A percentile compares a stretch with the other conserved stretches of the same genome.
Conservation (phyloP, 2,329 filamentous ascomycete genomes). For the Trichophyton rubrum region DNA sequence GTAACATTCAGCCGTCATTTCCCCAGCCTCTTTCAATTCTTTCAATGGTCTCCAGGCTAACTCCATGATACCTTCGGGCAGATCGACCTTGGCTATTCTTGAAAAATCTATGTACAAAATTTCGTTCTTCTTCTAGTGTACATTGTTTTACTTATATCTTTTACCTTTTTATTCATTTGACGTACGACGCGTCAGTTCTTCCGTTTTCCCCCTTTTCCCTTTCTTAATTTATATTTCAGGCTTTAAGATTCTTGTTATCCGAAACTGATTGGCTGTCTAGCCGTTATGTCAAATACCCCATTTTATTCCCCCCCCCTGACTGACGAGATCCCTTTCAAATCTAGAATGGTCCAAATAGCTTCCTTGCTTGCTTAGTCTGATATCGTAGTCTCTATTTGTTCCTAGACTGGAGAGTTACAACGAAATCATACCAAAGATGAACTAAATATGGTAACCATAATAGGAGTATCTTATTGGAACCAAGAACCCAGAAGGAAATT, state of each 20-base stretch:
- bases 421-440: not conserved
- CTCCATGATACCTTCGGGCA: not conserved
- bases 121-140: not conserved
- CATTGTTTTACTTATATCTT: constrained; percentile 5
- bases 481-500: not conserved
- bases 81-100: not conserved
- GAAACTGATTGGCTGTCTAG: not conserved
- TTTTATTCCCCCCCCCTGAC: not conserved
- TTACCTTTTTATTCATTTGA: constrained; percentile 1
- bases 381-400: not conserved
- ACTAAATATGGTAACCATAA: not conserved
- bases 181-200: not conserved
- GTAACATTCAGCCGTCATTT: constrained; percentile 1
- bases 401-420: not conserved
- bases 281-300: not conserved
- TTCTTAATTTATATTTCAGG: not conserved
- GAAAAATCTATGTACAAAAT: not conserved
- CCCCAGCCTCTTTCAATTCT: not conserved
- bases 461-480: not conserved
- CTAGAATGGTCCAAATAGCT: not conserved
- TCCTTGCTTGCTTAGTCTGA: not conserved
- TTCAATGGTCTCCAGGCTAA: not conserved
- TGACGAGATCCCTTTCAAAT: not conserved
- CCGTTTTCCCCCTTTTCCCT: not conserved
- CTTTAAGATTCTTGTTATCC: not conserved